These are phyloP conservation scores for Clonostachys sp. DNA, from an alignment of 2,329 filamentous ascomycete species.

Conservation along the genomic window DNA sequence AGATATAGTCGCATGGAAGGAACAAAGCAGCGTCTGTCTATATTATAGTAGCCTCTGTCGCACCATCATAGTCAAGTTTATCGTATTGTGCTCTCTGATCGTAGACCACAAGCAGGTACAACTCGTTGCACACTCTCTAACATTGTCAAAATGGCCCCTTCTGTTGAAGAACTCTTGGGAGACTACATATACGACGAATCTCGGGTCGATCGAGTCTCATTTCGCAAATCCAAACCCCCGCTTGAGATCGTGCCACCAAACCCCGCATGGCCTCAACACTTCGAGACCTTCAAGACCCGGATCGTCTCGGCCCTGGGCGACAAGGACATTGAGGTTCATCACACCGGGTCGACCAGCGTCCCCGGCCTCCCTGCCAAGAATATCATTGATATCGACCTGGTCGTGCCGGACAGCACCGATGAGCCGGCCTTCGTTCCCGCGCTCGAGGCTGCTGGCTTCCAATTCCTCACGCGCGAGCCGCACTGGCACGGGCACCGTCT, in stretches of 20 bases:
- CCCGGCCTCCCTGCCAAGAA: constrained; percentile 43
- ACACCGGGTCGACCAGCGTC: constrained; percentile 47
- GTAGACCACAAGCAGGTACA: too few relatives aligned
- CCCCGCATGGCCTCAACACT: constrained; percentile 26
- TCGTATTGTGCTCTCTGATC: too few relatives aligned
- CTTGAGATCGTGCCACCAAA: constrained; percentile 28
- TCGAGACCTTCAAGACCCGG: constrained; percentile 18
- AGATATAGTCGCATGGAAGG: too few relatives aligned
- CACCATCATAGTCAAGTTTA: too few relatives aligned
- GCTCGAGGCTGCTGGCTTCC: constrained; percentile 37
- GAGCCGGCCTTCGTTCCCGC: constrained; percentile 34
- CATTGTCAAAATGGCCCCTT: constrained; percentile 8
- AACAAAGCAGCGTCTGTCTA: too few relatives aligned
- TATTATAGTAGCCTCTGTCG: too few relatives aligned
- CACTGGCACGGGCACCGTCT: constrained; percentile 43
- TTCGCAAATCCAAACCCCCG: constrained; percentile 11
- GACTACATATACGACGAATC: constrained; percentile 12
- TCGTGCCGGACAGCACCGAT: constrained; percentile 28
- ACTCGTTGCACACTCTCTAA: neutral
- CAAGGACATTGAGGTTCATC: constrained; percentile 28
- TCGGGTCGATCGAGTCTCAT: constrained; percentile 13
- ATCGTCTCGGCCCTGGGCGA: constrained; percentile 29
- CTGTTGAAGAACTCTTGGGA: constrained; percentile 17
- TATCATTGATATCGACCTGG: constrained; percentile 47
- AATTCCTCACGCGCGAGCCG: constrained; percentile 39